Conservation (phyloP, 208 protist species). For the Herpetomonas samuelpessoai region DNA sequence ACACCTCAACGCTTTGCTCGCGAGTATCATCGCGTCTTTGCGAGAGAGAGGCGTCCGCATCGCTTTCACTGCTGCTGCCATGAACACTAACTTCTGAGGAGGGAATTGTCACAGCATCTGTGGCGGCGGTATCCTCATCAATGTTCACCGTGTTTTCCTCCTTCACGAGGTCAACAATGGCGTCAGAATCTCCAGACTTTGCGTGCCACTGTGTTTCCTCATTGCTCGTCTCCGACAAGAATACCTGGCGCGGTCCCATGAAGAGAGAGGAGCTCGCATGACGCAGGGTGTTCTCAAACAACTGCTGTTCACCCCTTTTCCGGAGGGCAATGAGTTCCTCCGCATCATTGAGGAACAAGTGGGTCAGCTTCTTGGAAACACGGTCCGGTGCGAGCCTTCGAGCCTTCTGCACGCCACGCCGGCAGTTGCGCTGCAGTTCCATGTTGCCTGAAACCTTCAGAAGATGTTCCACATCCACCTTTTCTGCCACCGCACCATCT, state of each 20-base stretch:
- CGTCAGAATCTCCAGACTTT: too few relatives aligned
- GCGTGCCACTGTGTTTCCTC: too few relatives aligned
- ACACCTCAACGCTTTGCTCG: background rate
- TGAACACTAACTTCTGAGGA: background rate
- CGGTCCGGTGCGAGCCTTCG: conserved; percentile 31
- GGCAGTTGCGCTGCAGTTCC: background rate
- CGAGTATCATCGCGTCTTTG: too few relatives aligned
- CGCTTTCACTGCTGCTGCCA: background rate
- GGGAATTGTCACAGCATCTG: background rate
- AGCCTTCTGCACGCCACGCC: background rate
- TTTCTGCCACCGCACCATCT: background rate
- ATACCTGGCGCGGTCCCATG: conserved; percentile 59
- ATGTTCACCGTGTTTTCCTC: background rate
- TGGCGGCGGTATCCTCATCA: background rate
- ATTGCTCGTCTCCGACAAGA: too few relatives aligned
- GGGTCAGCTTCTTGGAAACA: conserved; percentile 41
- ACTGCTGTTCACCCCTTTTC: conserved; percentile 30
- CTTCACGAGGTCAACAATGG: background rate
- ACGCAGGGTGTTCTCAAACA: conserved; percentile 52
- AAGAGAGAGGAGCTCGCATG: conserved; percentile 74
- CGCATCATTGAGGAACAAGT: conserved; percentile 54
- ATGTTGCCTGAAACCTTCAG: background rate
- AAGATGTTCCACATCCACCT: conserved; percentile 1
- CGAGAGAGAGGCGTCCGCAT: too few relatives aligned
- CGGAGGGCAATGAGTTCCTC: conserved; percentile 37